A percentile compares a stretch with the other conserved stretches of the same genome.
Conservation (phyloP, 1,139 yeast species). For the Geotrichum citri-aurantii region DNA sequence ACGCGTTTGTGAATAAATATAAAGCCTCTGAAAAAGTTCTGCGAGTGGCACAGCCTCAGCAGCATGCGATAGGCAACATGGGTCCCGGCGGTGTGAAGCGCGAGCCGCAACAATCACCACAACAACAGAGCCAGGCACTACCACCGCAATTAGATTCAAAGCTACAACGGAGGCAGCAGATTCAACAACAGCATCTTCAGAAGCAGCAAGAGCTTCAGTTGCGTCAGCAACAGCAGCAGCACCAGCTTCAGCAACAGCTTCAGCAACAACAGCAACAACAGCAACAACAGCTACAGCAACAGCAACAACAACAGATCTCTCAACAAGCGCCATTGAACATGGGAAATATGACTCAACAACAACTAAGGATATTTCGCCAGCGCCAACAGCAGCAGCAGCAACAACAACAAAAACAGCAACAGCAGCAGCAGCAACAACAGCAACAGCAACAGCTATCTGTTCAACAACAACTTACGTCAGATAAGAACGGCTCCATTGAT, state of each 20-base stretch:
- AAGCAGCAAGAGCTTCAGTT: background rate
- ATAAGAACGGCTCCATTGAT: slow-evolving; percentile 11
- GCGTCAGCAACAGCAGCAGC: background rate
- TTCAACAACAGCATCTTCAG: background rate
- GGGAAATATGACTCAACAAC: slow-evolving; percentile 3
- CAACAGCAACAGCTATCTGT: slow-evolving; percentile 8
- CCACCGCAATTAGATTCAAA: background rate
- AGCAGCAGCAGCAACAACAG: slow-evolving; percentile 15
- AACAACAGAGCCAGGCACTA: background rate
- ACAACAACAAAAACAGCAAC: slow-evolving; percentile 16
- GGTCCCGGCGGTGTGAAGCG: background rate
- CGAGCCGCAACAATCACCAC: background rate
- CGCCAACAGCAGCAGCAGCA: slow-evolving; percentile 14
- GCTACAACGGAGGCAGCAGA: background rate
- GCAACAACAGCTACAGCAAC: slow-evolving; percentile 2
- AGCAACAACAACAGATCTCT: slow-evolving; percentile 6
- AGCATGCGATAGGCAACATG: background rate
- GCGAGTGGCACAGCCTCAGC: background rate
- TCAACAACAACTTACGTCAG: slow-evolving; percentile 10
- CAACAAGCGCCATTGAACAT: slow-evolving; percentile 1
- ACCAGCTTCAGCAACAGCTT: slow-evolving; percentile 3
- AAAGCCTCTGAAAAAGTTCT: background rate
- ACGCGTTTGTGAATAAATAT: slow-evolving; percentile 12
- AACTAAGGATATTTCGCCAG: slow-evolving; percentile 5
- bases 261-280: slow-evolving; percentile 3